Base-by-base conservation (phyloP, 352 stramenopile genomes). In the Globisporangium okanoganense region DNA sequence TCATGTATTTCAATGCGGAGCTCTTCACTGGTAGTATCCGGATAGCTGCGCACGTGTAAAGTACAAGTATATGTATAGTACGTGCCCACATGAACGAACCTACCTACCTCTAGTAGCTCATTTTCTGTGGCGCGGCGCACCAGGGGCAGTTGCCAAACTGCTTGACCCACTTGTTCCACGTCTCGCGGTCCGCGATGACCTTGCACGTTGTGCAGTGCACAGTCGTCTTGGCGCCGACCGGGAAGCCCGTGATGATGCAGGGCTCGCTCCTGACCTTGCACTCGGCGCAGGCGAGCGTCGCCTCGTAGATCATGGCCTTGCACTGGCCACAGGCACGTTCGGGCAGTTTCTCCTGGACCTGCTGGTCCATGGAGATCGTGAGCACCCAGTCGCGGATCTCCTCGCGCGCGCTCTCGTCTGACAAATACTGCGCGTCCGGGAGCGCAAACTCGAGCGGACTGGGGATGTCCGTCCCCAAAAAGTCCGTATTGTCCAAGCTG, bases 351-450 rank as follows among this genome's bases (percentile, higher is more conserved):
- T 98, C 90, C 20, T 96, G 89, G 24, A 98, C 88, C 48, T 96
- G 81, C 61, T 97, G 81, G 69, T 98, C 94, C 85, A 98, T 98
- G n/a, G 92, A 98, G 62, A 97, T 95, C 24, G 83, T 90, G 5
- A 98, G 67, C 25, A 98, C 93, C 93, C 94, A 98, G 67, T 98
- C 93, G 18, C 95, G 82, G 29, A 98, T 94, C 67, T 98, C 95
- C 59, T 98, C 94, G 20, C 89, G 85, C 4, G 81, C 76, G 52
- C 79, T 85, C 60, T 97, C 87, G 18, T 96, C 83, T 16, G 67
- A 47, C 3, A 97, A 56, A 52, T 87, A 96, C 54, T 96, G 88
- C 25, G 71, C 58, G 20, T 91, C 82, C 1, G 88, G 87, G 2
- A 96, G 58, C 3, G 66, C 56, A 49, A 95, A 92, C 55, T 97